Evolutionary conservation across 2,329 filamentous ascomycete species (phyloP), one percentile per base, ranked within the genome.

Genomic region (Cladosporium austrohemisphaericum): DNA sequence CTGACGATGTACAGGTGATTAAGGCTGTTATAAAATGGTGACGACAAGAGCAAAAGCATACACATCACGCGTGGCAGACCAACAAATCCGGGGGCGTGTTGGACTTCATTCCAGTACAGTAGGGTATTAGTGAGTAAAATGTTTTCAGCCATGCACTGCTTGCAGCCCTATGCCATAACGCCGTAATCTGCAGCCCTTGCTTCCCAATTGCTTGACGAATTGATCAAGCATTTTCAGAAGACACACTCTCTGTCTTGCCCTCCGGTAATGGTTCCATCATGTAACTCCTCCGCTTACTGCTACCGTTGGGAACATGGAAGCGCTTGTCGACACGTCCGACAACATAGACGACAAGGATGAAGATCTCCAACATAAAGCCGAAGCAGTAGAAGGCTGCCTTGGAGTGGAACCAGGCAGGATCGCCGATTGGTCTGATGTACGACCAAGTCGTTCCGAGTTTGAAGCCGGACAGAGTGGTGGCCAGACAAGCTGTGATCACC

Each of bases 341-440:
- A 6, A 62, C 26, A 32, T 58, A 61, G 18, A 62, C 49, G 37
- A 56, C 56, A 5, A 67, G 35, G 33, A 65, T 56, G n/a, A 64
- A 13, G 37, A 65, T 56, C 50, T 67, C 65, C 20, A 62, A 25
- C 18, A 55, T 51, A 45, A 65, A 63, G 6, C 52, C 51, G 37
- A 66, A 57, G 41, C 56, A 41, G 40, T 66, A 67, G 44, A 64
- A 64, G 2, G 54, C 52, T 3, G 59, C 55, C 22, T 58, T 62
- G 7, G 55, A 54, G 28, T 65, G 47, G 20, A 60, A 67, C 63
- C 62, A 67, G 3, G 59, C 60, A 13, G 63, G 60, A 14, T 64
- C 29, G 2, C 40, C 50, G 2, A 41, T 38, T 3, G 62, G 57
- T n/a, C 59, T 40, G 3, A 59, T 52, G 8, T 54, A 5, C 23